Evolutionary conservation across 202 grass and related monocot species (phyloP), one percentile per base, ranked within the genome.

Genomic region (Cymbopogon flexuosus): DNA sequence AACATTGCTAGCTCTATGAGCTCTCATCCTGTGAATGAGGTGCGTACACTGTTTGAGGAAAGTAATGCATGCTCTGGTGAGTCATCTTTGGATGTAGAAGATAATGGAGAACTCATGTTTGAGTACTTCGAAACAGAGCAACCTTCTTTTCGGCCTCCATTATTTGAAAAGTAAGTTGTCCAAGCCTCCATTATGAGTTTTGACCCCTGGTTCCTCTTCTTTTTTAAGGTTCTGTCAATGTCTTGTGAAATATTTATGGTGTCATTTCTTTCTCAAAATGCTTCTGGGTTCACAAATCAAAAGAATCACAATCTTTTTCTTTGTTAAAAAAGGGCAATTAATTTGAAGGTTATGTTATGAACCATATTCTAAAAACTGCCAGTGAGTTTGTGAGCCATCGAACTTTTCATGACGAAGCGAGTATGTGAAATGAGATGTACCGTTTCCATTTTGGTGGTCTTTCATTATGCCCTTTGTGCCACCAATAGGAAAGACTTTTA

Each of bases 51-150:
- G n/a, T 68, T 6, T 74, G 57, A 75, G 43, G 72, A 75, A 68
- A 88, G 22, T 47, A 62, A 75, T 62, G 16, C 34, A 10, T 79
- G 31, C 31, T 33, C 27, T 33, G 31, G 3, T 3, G 31, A 33
- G 31, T 33, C 4, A 33, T 33, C 31, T 33, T 79, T 56, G 36
- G 71, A 2, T 23, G 57, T 23, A 60, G 45, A 73, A 67, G 46
- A 65, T 80, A 61, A 76, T 41, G 75, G 80, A 71, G 76, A 87
- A 39, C 70, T 86, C 35, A 69, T 87, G 37, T 90, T 84, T 90
- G 80, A 90, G 40, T 90, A 90, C 75, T 90, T 90, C 3, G 88
- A 90, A 90, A 84, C 88, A 64, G 88, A 90, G 35, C 88, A 90
- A 59, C 88, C 88, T 66, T 86, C 70, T 86, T 77, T n/a, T 51